A percentile compares a stretch with the other conserved stretches of the same genome.
phyloP scores from a whole-genome alignment of 78 protist species.

The Dictyostelium intermedium region DNA sequence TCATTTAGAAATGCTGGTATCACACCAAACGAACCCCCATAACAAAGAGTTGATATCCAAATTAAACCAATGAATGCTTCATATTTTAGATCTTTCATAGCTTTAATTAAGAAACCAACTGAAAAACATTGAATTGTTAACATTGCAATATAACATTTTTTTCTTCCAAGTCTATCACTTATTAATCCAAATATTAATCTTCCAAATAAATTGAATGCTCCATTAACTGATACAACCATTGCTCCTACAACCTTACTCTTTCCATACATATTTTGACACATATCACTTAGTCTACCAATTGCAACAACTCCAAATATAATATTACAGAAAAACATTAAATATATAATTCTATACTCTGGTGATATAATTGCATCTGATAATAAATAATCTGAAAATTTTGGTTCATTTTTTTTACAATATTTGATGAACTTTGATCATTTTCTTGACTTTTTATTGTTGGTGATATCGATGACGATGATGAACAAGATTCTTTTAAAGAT shows the following conservation, averaged over 20 bases:
- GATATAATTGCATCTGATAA: background rate
- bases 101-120: background rate
- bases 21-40: conserved; percentile 68
- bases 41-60: conserved; percentile 26
- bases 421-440: background rate
- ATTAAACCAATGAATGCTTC: background rate
- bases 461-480: background rate
- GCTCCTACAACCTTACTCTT: conserved; percentile 41
- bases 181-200: conserved; percentile 11
- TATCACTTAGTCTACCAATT: conserved; percentile 58
- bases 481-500: background rate
- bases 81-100: background rate
- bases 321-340: conserved; percentile 50
- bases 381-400: background rate
- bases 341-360: conserved; percentile 48
- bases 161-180: conserved; percentile 77
- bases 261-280: conserved; percentile 74
- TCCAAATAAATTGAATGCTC: conserved; percentile 82
- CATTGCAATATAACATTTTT: background rate
- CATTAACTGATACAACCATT: conserved; percentile 46
- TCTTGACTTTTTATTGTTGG: background rate
- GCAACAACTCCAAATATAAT: conserved; percentile 59
- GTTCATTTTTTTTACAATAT: background rate
- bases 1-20: conserved; percentile 83
- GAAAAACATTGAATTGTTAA: background rate